Evolutionary conservation across 108 stramenopile genomes (phyloP), one percentile per base, ranked within the genome.

Genomic region (Stephanodiscus minutulus): DNA sequence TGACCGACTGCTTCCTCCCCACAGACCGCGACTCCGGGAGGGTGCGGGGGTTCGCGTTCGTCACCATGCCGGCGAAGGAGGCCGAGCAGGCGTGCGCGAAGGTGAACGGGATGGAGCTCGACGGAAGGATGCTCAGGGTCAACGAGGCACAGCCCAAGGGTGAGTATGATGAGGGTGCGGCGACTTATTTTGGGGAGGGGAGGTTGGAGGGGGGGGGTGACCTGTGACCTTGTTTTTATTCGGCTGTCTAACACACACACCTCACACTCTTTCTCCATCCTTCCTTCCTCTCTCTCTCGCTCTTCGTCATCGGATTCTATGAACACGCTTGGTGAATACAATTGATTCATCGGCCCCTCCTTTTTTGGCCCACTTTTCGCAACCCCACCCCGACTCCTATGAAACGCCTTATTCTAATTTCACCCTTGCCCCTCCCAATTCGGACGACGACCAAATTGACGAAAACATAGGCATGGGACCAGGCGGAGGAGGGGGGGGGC

Each of bases 71-170:
- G 1, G 82, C 82, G 22, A 82, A 66, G 62, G 86, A 84, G 33
- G 84, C 82, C 24, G 72, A 83, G 70, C 49, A 25, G 13, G 86
- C 86, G 29, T 61, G 79, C 46, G 68, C 27, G 4, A 73, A 76
- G 71, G 62, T 70, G 3, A 75, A 82, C 56, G 83, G 86, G 29
- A 41, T 70, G 61, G 86, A 87, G 52, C 54, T 87, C 44, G 86
- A 87, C 58, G 86, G 86, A 5, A 58, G 86, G 37, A 47, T 39
- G 4, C 20, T 87, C 48, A 61, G 83, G 65, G 86, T 87, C 12
- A 84, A 95, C 64, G 91, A 91, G 66, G 94, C 94, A 24, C 93
- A 95, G 79, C 93, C 93, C 54, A 89, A 90, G 50, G 89, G 90
- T 48, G 69, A 55, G 64, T 63, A 71, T 56, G 64, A 33, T 61